Percentiles rank a stretch among this genome's conserved stretches.
phyloP scores from a whole-genome alignment of 2,329 filamentous ascomycete genomes.

The Exutisphaerella laricina region DNA sequence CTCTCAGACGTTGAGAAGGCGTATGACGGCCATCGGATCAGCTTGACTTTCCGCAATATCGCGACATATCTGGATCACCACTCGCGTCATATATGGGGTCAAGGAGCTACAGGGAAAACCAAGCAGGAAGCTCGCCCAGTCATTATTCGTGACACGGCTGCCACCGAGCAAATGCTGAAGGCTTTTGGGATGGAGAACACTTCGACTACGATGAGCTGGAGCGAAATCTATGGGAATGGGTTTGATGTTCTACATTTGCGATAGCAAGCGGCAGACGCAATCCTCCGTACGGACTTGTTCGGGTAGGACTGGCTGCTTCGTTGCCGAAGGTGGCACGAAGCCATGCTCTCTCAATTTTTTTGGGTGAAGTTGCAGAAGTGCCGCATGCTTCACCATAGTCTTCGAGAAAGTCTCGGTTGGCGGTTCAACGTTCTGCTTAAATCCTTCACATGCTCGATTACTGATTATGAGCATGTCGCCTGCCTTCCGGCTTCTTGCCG shows the following conservation, averaged over 20 bases:
- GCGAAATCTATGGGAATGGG: conserved; percentile 66
- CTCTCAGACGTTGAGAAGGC: conserved; percentile 66
- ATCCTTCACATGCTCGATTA: too few species aligned
- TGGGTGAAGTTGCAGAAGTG: too few species aligned
- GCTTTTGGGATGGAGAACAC: conserved; percentile 87
- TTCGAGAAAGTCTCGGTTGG: too few species aligned
- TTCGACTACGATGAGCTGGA: conserved; percentile 64
- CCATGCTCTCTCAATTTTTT: conserved; percentile 5
- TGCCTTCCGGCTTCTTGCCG: conserved; percentile 13
- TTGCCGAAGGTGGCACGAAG: background rate
- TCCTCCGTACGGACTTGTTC: conserved; percentile 15
- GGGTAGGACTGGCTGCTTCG: conserved; percentile 7
- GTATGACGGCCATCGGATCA: conserved; percentile 73
- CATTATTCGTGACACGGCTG: conserved; percentile 61
- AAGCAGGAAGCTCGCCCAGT: conserved; percentile 56
- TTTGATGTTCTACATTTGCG: conserved; percentile 72
- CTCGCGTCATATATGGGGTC: conserved; percentile 76
- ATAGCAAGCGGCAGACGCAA: conserved; percentile 7
- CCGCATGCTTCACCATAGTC: background rate
- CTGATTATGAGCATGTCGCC: conserved; percentile 6
- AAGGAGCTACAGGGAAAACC: conserved; percentile 71
- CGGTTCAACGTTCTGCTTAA: too few species aligned
- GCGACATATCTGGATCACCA: conserved; percentile 71
- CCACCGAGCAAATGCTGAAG: conserved; percentile 63
- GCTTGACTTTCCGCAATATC: conserved; percentile 84